Base-by-base conservation (phyloP, 371 early-diverging fungal genomes). In the Apophysomyces variabilis region DNA sequence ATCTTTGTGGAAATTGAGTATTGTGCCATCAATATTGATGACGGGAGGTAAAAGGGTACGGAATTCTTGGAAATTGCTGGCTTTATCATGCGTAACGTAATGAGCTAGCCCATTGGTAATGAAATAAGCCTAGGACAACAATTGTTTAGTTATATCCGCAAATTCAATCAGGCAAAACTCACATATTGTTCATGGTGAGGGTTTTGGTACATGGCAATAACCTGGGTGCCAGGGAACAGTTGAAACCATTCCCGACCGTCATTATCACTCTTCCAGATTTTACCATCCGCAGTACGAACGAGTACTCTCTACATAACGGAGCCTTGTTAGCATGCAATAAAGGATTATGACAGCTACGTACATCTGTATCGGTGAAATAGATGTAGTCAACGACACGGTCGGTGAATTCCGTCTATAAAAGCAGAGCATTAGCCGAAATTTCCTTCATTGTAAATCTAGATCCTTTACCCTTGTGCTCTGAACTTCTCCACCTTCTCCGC, bases 1-100 rank as follows among this genome's bases (percentile, higher is more conserved):
- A 0, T 82, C 81, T 7, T 93, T 89, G 67, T 98, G 97, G 88
- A 94, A 96, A 44, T 83, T 88, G 69, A 96, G 80, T 35, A 86
- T 73, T 13, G 88, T 74, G 7, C 80, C 73, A 62, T 85, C 90
- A 44, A 83, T 66, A 16, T 71, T 69, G 50, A 57, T 67, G 14
- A 77, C 60, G 3, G 95, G 87, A 0, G 75, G 62, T 3, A 83
- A 47, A 12, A 94, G 94, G 6, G 87, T 66, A 1, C 65, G 71
- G 38, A 95, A 67, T 13, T 66, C 57, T 21, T 83, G 79, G 67
- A 92, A 87, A 21, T 79, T 90, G 56, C 74, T 72, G 2, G 90
- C 96, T 18, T 80, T 82, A 65, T 97, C 92, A 18, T 78, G 83
- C 0, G 97, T 95, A 35, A 83, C 78, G 60, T 79, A 87, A 36